These are phyloP conservation scores for Serendipita sp. DNA, from an alignment of 768 basidiomycete genomes.

Conservation along the genomic window DNA sequence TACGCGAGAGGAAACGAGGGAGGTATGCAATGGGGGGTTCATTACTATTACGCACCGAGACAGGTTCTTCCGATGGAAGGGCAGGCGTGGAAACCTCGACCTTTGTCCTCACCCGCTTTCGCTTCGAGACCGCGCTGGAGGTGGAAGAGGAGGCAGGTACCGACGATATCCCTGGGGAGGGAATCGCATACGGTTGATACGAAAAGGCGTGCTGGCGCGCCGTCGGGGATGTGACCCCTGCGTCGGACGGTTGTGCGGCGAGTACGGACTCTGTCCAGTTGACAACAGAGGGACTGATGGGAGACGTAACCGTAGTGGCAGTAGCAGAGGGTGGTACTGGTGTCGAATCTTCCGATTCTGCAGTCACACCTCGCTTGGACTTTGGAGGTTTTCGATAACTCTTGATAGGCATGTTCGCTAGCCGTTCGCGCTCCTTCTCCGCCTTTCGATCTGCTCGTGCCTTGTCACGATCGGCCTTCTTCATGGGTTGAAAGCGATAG, in stretches of 20 bases:
- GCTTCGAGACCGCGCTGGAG: neutral
- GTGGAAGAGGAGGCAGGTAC: neutral
- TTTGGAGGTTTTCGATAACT: neutral
- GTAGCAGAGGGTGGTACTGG: neutral
- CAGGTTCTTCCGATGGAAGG: neutral
- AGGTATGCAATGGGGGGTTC: neutral
- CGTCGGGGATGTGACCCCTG: neutral
- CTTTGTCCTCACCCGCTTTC: neutral
- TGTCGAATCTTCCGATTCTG: neutral
- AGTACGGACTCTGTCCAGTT: neutral
- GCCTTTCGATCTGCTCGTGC: constrained; percentile 26
- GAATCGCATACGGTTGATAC: neutral
- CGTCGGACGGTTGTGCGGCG: neutral
- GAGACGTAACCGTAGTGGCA: neutral
- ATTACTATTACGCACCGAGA: neutral
- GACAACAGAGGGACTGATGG: no score
- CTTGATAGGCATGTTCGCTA: neutral
- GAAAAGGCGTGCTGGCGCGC: neutral
- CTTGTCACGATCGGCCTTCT: constrained; percentile 34
- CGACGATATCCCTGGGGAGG: neutral
- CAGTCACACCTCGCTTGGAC: neutral
- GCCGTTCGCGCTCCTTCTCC: constrained; percentile 23
- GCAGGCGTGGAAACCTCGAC: neutral
- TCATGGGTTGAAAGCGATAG: constrained; percentile 43
- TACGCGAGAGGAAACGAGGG: neutral